Percentiles rank a stretch among this genome's conserved stretches.
phyloP scores from a whole-genome alignment of 208 protist species.

The Acanthamoeba royreba region DNA sequence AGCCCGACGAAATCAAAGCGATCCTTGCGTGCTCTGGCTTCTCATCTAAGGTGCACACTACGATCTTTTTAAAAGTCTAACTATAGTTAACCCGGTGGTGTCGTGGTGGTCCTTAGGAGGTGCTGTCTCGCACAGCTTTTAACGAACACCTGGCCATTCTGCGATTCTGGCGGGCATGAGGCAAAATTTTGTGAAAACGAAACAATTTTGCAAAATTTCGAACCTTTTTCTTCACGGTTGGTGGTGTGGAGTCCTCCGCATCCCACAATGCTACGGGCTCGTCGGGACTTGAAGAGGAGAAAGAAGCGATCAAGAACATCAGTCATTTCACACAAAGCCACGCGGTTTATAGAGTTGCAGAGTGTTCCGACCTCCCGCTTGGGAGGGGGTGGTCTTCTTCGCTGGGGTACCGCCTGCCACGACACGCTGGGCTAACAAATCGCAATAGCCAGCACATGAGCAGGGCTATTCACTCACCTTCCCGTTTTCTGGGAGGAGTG shows the following conservation, averaged over 20 bases:
- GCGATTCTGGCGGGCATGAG: background rate
- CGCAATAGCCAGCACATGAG: too few relatives aligned
- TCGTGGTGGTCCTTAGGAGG: background rate
- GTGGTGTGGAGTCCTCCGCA: background rate
- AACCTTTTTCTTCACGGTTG: too few relatives aligned
- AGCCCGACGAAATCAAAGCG: constrained; percentile 49
- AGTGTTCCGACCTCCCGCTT: too few relatives aligned
- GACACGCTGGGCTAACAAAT: too few relatives aligned
- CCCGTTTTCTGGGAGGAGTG: too few relatives aligned
- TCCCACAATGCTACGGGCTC: background rate
- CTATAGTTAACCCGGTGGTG: background rate
- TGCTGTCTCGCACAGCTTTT: background rate
- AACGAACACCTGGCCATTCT: constrained; percentile 13
- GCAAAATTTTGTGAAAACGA: too few relatives aligned
- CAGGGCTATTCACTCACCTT: too few relatives aligned
- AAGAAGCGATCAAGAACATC: background rate
- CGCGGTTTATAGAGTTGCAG: too few relatives aligned
- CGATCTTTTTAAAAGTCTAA: background rate
- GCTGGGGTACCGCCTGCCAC: too few relatives aligned
- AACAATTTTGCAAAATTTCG: too few relatives aligned
- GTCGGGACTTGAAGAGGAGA: background rate
- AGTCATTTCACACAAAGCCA: background rate
- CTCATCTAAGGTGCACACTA: background rate
- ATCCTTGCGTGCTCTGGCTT: background rate
- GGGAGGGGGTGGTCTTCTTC: too few relatives aligned